Conservation (phyloP, 805 yeast genomes). For the Kuraishia floccosa region DNA sequence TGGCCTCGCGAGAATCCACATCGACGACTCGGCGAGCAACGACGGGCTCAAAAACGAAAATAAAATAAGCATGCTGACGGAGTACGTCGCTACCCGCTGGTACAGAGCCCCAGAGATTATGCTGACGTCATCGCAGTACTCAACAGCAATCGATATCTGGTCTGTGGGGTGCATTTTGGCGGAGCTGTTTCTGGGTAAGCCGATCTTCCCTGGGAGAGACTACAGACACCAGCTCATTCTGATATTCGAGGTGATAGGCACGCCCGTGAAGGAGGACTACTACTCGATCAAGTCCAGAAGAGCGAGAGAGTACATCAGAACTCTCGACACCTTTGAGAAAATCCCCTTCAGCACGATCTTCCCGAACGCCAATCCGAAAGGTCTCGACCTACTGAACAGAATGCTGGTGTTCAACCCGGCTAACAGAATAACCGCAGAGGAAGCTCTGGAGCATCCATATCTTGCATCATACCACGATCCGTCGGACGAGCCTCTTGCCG, state of each 20-base stretch:
- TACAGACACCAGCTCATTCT: slow-evolving; percentile 57
- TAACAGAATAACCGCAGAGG: slow-evolving; percentile 70
- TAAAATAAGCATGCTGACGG: slow-evolving; percentile 45
- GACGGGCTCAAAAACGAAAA: not conserved
- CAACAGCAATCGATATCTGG: slow-evolving; percentile 75
- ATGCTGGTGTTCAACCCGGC: slow-evolving; percentile 76
- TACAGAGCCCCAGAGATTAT: slow-evolving; percentile 79
- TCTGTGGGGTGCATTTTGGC: slow-evolving; percentile 72
- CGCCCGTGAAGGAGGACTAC: slow-evolving; percentile 66
- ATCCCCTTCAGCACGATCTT: slow-evolving; percentile 39
- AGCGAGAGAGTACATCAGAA: slow-evolving; percentile 67
- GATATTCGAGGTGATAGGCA: slow-evolving; percentile 59
- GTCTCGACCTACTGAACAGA: slow-evolving; percentile 53
- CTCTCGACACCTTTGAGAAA: slow-evolving; percentile 51
- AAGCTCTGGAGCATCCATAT: slow-evolving; percentile 78
- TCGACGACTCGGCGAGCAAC: slow-evolving; percentile 8
- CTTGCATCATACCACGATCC: slow-evolving; percentile 58
- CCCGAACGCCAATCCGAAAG: slow-evolving; percentile 35
- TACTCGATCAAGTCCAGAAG: slow-evolving; percentile 62
- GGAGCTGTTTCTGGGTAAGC: slow-evolving; percentile 50
- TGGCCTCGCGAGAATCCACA: slow-evolving; percentile 52
- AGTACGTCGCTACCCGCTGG: slow-evolving; percentile 81
- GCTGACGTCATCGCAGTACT: slow-evolving; percentile 61
- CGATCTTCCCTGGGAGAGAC: slow-evolving; percentile 69
- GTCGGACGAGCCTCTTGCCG: slow-evolving; percentile 54